These are phyloP conservation scores for Kazachstania taianensis DNA, from an alignment of 805 yeast species.

Conservation along the genomic window DNA sequence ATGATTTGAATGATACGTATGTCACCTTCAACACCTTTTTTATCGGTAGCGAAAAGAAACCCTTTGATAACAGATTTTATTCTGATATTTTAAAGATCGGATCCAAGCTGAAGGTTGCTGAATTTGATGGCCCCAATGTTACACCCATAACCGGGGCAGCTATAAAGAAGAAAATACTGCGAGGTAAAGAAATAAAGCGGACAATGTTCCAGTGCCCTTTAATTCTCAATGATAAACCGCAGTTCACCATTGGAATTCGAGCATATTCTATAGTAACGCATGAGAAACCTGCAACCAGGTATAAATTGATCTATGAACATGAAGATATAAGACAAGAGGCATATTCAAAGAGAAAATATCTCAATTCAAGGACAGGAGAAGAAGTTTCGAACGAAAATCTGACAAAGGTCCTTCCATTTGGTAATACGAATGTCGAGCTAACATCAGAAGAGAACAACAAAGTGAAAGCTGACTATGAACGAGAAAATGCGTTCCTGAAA, in stretches of 20 bases:
- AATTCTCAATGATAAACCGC: slow-evolving; percentile 37
- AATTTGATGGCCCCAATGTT: slow-evolving; percentile 32
- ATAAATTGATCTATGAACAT: slow-evolving; percentile 44
- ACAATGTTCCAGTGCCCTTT: slow-evolving; percentile 54
- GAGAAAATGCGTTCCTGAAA: slow-evolving; percentile 41
- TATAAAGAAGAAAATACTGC: slow-evolving; percentile 40
- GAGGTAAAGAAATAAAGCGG: slow-evolving; percentile 53
- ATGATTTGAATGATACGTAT: slow-evolving; percentile 46
- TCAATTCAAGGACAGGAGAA: slow-evolving; percentile 36
- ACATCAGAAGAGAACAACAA: slow-evolving; percentile 26
- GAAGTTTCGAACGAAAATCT: slow-evolving; percentile 30
- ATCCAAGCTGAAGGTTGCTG: slow-evolving; percentile 9
- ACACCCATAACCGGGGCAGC: slow-evolving; percentile 34
- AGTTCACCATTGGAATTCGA: slow-evolving; percentile 51
- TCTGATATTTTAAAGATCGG: slow-evolving; percentile 39
- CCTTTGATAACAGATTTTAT: slow-evolving; percentile 40
- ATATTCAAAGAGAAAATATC: slow-evolving; percentile 33
- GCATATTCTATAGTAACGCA: slow-evolving; percentile 60
- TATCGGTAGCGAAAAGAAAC: slow-evolving; percentile 29
- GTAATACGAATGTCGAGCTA: slow-evolving; percentile 36
- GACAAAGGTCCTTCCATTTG: slow-evolving; percentile 35
- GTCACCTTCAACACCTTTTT: slow-evolving; percentile 58
- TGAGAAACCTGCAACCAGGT: slow-evolving; percentile 38
- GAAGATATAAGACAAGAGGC: slow-evolving; percentile 45
- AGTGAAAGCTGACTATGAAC: neutral